Evolutionary conservation across 768 basidiomycete species (phyloP).

Genomic region (Lactifluus pinguis): DNA sequence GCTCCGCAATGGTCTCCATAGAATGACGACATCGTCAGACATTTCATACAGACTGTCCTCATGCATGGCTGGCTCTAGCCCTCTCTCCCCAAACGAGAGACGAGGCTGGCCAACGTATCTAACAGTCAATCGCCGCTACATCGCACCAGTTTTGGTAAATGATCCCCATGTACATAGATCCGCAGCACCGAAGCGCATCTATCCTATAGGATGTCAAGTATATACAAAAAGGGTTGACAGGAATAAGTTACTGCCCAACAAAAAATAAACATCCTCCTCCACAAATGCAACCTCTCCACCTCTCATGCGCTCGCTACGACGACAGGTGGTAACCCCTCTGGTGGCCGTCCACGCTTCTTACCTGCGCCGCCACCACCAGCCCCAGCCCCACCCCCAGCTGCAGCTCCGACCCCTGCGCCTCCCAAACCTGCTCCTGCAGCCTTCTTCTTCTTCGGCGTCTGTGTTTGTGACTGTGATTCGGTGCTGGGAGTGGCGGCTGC

Average conservation of each 20-base stretch:
- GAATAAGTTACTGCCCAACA: slow-evolving; percentile 14
- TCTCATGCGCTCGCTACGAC: slow-evolving; percentile 27
- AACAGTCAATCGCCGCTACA: too few species aligned
- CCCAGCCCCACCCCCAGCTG: background rate
- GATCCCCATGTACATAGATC: background rate
- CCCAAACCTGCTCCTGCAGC: background rate
- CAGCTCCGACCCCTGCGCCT: background rate
- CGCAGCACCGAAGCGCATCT: slow-evolving; percentile 1
- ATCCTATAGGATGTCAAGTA: slow-evolving; percentile 6
- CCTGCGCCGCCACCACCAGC: slow-evolving; percentile 1
- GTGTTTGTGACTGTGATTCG: background rate
- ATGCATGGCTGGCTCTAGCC: too few species aligned
- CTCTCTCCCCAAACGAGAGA: too few species aligned
- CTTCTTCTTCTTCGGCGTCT: slow-evolving; percentile 20
- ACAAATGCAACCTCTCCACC: background rate
- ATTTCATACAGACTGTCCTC: too few species aligned
- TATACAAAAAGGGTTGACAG: slow-evolving; percentile 12
- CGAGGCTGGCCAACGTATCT: background rate
- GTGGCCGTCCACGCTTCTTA: slow-evolving; percentile 20
- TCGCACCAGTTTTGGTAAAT: background rate
- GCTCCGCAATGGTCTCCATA: too few species aligned
- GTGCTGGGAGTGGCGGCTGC: background rate
- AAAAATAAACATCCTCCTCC: background rate
- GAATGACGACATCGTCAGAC: too few species aligned
- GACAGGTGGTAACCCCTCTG: slow-evolving; percentile 23